These are phyloP conservation scores for Fonsecaea multimorphosa DNA, from an alignment of 2,329 filamentous ascomycete genomes.

Conservation along the genomic window DNA sequence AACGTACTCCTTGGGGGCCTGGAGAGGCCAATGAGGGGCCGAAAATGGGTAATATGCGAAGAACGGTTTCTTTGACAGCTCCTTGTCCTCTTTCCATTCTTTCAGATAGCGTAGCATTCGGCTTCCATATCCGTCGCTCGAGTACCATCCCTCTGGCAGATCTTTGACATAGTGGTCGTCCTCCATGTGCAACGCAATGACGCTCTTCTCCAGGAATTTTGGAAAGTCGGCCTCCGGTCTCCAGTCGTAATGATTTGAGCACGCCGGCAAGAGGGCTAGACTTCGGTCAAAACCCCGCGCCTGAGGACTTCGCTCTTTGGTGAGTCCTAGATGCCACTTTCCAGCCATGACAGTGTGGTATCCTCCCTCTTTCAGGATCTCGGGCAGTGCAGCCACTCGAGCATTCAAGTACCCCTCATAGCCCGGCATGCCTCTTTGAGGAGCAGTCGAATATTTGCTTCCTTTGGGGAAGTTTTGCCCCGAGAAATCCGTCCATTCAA, in stretches of 20 bases:
- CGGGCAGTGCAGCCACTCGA: conserved; percentile 63
- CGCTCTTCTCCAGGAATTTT: conserved; percentile 50
- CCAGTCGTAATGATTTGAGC: conserved; percentile 64
- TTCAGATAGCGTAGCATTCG: conserved; percentile 60
- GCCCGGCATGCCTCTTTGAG: conserved; percentile 64
- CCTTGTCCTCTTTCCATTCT: conserved; percentile 53
- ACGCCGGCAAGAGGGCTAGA: conserved; percentile 66
- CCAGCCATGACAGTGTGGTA: conserved; percentile 67
- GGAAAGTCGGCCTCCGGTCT: conserved; percentile 52
- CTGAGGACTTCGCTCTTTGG: conserved; percentile 61
- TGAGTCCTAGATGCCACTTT: conserved; percentile 69
- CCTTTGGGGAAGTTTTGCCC: conserved; percentile 61
- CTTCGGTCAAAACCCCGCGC: conserved; percentile 65
- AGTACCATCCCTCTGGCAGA: conserved; percentile 61
- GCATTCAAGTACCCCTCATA: conserved; percentile 70
- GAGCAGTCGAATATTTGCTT: conserved; percentile 58
- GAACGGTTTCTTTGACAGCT: conserved; percentile 52
- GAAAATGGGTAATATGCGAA: conserved; percentile 58
- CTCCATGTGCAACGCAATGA: conserved; percentile 54
- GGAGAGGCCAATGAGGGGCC: conserved; percentile 61
- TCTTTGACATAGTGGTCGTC: conserved; percentile 53
- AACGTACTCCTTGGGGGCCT: conserved; percentile 55
- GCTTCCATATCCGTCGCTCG: conserved; percentile 59
- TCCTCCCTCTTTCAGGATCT: conserved; percentile 63
- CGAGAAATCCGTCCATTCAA: conserved; percentile 60